These are phyloP conservation scores for Endocladia muricata DNA, from an alignment of 31 red algal species.

Conservation along the genomic window DNA sequence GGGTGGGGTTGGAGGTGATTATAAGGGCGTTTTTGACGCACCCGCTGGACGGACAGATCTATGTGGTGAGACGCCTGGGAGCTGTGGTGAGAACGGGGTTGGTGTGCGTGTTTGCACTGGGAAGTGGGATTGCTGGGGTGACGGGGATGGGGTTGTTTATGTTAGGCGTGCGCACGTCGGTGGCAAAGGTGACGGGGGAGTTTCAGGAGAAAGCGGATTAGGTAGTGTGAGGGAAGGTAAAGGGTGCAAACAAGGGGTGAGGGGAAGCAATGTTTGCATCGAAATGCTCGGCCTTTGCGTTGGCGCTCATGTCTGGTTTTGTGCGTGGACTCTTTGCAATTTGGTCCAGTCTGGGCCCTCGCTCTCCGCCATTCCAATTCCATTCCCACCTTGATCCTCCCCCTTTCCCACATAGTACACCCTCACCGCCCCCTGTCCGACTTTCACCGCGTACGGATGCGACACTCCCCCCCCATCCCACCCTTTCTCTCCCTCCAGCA, in stretches of 20 bases:
- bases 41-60: slow-evolving; percentile 42
- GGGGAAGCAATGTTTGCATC: no score
- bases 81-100: slow-evolving; percentile 57
- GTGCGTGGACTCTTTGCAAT: no score
- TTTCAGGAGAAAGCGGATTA: slow-evolving; percentile 16
- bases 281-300: no score
- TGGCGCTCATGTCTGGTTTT: no score
- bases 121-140: slow-evolving; percentile 70
- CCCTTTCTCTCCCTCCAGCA: slow-evolving; percentile 30
- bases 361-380: slow-evolving; percentile 32
- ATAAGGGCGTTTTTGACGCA: slow-evolving; percentile 27
- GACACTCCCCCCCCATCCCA: slow-evolving; percentile 60
- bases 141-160: slow-evolving; percentile 60
- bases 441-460: slow-evolving; percentile 35
- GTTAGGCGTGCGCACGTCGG: slow-evolving; percentile 27
- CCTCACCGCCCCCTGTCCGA: slow-evolving; percentile 37
- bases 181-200: slow-evolving; percentile 31
- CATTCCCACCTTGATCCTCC: background rate
- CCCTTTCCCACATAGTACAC: slow-evolving; percentile 62
- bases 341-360: slow-evolving; percentile 24
- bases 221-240: no score
- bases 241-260: no score
- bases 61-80: slow-evolving; percentile 56
- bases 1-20: slow-evolving; percentile 14
- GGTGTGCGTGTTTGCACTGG: slow-evolving; percentile 65